Evolutionary conservation across 78 protist genomes (phyloP).

Genomic region (Ministeria vibrans): DNA sequence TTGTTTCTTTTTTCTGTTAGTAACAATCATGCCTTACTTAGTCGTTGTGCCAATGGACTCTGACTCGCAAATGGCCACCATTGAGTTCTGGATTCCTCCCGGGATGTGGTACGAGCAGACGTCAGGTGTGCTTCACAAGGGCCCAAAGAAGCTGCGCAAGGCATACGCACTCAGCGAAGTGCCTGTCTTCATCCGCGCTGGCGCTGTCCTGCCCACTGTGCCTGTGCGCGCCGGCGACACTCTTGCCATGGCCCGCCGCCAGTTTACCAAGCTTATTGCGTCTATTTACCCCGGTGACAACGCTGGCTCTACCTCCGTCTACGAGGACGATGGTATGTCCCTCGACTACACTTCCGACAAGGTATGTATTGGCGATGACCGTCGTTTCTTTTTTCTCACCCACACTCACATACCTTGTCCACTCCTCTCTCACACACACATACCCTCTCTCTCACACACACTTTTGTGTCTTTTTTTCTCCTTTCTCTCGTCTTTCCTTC

Average conservation of each 20-base stretch:
- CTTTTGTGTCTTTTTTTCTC: neutral
- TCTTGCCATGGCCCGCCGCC: conserved; percentile 3
- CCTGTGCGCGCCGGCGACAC: conserved; percentile 1
- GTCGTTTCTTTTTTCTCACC: neutral
- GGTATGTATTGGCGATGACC: neutral
- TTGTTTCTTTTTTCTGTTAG: too few species aligned
- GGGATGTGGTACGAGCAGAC: conserved; percentile 8
- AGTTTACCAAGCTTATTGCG: neutral
- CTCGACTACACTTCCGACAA: neutral
- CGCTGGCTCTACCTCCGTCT: neutral
- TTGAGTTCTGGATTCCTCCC: conserved; percentile 8
- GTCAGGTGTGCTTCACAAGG: neutral
- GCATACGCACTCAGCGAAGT: conserved; percentile 7
- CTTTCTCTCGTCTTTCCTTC: neutral
- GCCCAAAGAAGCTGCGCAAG: neutral
- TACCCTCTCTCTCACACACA: neutral
- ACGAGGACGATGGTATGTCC: conserved; percentile 43
- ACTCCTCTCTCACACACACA: neutral
- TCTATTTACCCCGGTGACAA: neutral
- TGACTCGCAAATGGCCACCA: neutral
- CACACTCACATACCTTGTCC: neutral
- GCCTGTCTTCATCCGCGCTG: conserved; percentile 25
- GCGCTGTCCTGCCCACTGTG: conserved; percentile 12
- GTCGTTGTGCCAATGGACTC: neutral
- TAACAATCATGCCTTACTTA: too few species aligned